phyloP scores from a whole-genome alignment of 495 filamentous ascomycete species.

The Podospora pseudoanserina region DNA sequence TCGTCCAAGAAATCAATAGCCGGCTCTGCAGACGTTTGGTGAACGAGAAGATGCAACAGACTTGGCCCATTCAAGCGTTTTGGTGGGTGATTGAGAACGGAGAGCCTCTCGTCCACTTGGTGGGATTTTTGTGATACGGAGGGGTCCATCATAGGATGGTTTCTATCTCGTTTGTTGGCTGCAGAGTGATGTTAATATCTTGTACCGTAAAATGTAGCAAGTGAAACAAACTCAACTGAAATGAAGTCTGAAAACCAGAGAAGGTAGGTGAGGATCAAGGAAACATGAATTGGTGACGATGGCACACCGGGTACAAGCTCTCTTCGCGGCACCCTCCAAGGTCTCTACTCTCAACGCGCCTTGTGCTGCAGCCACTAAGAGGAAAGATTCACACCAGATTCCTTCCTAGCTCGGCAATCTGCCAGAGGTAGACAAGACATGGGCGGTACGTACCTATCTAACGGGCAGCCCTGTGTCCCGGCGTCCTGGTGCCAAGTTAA shows the following conservation, averaged over 20 bases:
- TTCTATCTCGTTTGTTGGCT: neutral
- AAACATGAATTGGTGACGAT: too few relatives aligned
- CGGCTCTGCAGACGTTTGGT: neutral
- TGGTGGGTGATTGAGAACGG: conserved; percentile 59
- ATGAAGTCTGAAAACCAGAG: too few relatives aligned
- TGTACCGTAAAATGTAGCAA: too few relatives aligned
- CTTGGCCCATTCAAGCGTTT: conserved; percentile 51
- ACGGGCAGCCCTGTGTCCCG: neutral
- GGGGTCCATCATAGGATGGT: neutral
- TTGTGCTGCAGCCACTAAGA: neutral
- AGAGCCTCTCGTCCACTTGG: conserved; percentile 32
- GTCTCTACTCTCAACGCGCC: too few relatives aligned
- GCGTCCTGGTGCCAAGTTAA: neutral
- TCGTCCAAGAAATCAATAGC: conserved; percentile 56
- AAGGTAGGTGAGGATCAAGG: too few relatives aligned
- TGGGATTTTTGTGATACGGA: neutral
- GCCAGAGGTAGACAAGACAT: neutral
- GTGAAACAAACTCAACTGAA: too few relatives aligned
- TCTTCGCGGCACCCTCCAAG: too few relatives aligned
- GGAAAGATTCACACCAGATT: neutral
- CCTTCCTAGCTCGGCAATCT: conserved; percentile 9
- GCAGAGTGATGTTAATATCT: neutral
- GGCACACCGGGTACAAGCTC: too few relatives aligned
- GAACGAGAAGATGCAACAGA: conserved; percentile 61
- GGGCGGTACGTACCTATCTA: neutral